Base-by-base conservation (phyloP, 495 filamentous ascomycete genomes). In the Lentithecium fluviatile region DNA sequence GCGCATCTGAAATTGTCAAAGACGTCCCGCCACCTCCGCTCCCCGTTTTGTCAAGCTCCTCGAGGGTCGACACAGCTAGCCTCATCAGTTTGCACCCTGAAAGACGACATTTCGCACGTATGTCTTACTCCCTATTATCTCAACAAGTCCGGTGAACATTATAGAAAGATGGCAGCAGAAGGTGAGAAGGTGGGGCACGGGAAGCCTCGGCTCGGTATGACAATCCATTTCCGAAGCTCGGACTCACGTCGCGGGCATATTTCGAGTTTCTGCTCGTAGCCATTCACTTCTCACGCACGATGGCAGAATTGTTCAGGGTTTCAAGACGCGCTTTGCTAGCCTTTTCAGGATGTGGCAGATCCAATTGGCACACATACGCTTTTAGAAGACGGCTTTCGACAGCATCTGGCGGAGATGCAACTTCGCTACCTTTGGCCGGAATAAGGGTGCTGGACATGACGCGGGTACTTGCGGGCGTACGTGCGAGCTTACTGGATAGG, bases 141-240 rank as follows among this genome's bases (percentile, higher is more conserved):
- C 95, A 40, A 99, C 90, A 60, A 99, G 88, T 60, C 94, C 94
- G 50, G 94, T 98, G 73, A 98, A 98, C 94, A 98, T 98, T 45
- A 50, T 83, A 43, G 51, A 29, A 29, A 42, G 55, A 34, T 71
- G 20, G 45, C 11, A n/a, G 23, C 21, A 24, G 47, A 20, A 43
- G 12, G 62, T 11, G n/a, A 8, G 25, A 21, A 45, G 51, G 19
- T 37, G 37, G 43, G 25, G 29, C 19, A n/a, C 43, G 38, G 51
- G 25, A 50, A 19, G 59, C 65, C 65, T 67, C 65, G 65, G 65
- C 61, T 24, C 17, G 20, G 12, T 38, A 23, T 49, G 40, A 42
- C 15, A 38, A 15, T 15, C 15, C 36, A 38, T 7, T 38, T 51
- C 40, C n/a, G 19, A 21, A 40, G 21, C 32, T 51, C 29, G 13